phyloP scores from a whole-genome alignment of 2,329 filamentous ascomycete genomes.

The Aspergillus sergii region DNA sequence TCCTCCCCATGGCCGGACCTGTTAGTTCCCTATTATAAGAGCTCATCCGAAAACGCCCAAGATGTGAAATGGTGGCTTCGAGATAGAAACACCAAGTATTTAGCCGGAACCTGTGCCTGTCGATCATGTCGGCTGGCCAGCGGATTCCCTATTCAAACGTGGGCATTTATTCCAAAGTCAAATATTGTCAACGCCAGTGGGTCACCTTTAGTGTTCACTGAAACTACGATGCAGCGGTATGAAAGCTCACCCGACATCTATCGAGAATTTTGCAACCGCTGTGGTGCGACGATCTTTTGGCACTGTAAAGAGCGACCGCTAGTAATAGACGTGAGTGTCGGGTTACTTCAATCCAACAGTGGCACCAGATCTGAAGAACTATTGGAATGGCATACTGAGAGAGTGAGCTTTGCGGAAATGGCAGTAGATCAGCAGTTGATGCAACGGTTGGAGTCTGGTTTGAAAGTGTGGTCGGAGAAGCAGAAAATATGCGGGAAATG shows the following conservation, averaged over 20 bases:
- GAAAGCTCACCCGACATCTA: slow-evolving; percentile 55
- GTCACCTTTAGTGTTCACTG: slow-evolving; percentile 36
- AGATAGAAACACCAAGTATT: slow-evolving; percentile 51
- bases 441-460: slow-evolving; percentile 26
- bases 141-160: slow-evolving; percentile 66
- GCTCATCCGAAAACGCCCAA: slow-evolving; percentile 46
- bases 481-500: neutral
- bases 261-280: slow-evolving; percentile 64
- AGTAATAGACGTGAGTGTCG: slow-evolving; percentile 66
- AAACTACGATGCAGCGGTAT: slow-evolving; percentile 55
- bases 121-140: slow-evolving; percentile 61
- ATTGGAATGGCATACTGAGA: slow-evolving; percentile 63
- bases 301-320: slow-evolving; percentile 55
- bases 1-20: slow-evolving; percentile 58
- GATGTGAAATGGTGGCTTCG: slow-evolving; percentile 65
- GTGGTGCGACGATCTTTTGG: slow-evolving; percentile 69
- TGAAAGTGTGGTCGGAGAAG: slow-evolving; percentile 16
- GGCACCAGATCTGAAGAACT: slow-evolving; percentile 60
- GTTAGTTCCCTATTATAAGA: slow-evolving; percentile 50
- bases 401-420: slow-evolving; percentile 64
- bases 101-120: slow-evolving; percentile 65
- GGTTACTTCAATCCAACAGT: slow-evolving; percentile 54
- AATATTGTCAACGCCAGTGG: slow-evolving; percentile 56
- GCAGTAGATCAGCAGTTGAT: slow-evolving; percentile 39
- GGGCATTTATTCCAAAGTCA: slow-evolving; percentile 65